Base-by-base conservation (phyloP, 1,284 basidiomycete genomes). In the Serendipita sp. region DNA sequence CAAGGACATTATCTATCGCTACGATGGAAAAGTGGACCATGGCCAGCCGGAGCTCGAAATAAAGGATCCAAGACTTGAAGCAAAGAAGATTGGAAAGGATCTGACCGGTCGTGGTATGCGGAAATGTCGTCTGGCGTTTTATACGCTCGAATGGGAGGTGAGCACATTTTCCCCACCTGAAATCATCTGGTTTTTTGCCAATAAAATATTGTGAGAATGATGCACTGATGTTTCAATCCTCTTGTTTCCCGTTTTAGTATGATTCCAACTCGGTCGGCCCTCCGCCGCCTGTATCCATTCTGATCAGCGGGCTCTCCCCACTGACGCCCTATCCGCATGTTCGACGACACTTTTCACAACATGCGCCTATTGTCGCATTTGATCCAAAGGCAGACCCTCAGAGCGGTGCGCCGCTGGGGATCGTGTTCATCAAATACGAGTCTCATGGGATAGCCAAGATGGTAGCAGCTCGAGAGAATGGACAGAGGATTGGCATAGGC, bases 341-440 rank as follows among this genome's bases (percentile, higher is more conserved):
- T 62, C 79, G 83, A 60, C 79, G 81, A 8, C 83, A 88, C 69
- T 87, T 96, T 70, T 72, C 78, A 2, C 69, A 75, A 10, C 80
- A 89, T 69, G 94, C 93, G 1, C 71, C 76, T 10, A 78, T 95
- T 68, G 69, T 78, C 8, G 80, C 84, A 10, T 85, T 90, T 64
- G 88, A 93, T 66, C 82, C 87, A 42, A 90, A 93, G 70, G 82
- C 88, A 65, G 89, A 96, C 74, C 80, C 82, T 58, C 79, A 80
- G 61, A 92, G 85, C 22, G 93, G 93, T 12, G 85, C 83, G 65
- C 83, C 87, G 13, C 79, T 97, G 2, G 93, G 93, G 3, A 83
- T 97, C 45, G 84, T 90, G 61, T 84, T 82, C 70, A 79, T 97
- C 68, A 83, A 81, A 66, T 97, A 81, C 71, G 72, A 65, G 32